Evolutionary conservation across 495 filamentous ascomycete genomes (phyloP).

Genomic region (Penicillium tannophilum): DNA sequence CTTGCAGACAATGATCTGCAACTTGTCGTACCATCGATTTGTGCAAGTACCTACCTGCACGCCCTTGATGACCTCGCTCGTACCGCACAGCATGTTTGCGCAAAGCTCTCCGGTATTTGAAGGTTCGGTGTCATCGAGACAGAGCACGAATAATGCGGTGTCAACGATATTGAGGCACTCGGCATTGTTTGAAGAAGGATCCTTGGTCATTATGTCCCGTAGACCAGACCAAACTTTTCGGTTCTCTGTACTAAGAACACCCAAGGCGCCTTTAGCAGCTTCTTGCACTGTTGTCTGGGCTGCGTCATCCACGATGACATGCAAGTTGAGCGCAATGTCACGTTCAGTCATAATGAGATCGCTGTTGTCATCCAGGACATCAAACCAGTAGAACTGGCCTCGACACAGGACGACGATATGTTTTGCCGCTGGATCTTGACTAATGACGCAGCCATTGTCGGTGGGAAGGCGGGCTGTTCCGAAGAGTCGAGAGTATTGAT

Average conservation of each 20-base stretch:
- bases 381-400: conserved; percentile 99
- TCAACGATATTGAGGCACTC: conserved; percentile 95
- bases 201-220: conserved; percentile 84
- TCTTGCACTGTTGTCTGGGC: conserved; percentile 87
- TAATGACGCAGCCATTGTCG: conserved; percentile 93
- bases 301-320: conserved; percentile 90
- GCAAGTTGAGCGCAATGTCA: conserved; percentile 87
- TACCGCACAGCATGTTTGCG: conserved; percentile 98
- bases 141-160: conserved; percentile 88
- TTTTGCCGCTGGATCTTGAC: conserved; percentile 84
- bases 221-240: conserved; percentile 93
- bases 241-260: conserved; percentile 95
- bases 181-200: conserved; percentile 87
- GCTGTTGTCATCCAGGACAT: conserved; percentile 90
- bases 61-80: conserved; percentile 85
- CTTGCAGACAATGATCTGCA: conserved; percentile 99
- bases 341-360: conserved; percentile 98
- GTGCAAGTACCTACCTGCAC: conserved; percentile 97
- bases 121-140: conserved; percentile 90
- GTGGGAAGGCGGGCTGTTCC: conserved; percentile 94
- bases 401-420: conserved; percentile 94
- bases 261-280: conserved; percentile 89
- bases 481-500: conserved; percentile 95
- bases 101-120: conserved; percentile 76
- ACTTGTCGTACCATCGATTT: conserved; percentile 98